A percentile compares a stretch with the other conserved stretches of the same genome.
phyloP scores from a whole-genome alignment of 768 basidiomycete genomes.

The Clathrus columnatus region DNA sequence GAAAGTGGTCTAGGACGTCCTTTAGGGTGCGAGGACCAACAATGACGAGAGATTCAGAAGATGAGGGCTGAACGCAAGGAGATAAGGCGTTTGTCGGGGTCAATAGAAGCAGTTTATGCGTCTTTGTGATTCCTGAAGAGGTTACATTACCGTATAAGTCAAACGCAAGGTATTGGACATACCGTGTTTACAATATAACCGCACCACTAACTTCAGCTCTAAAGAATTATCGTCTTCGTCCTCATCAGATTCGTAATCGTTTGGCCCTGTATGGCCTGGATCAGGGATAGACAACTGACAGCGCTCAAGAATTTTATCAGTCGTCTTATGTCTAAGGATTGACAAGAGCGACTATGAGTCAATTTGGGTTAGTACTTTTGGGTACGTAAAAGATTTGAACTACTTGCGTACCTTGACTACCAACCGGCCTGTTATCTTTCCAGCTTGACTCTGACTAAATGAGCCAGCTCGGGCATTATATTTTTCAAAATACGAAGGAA shows the following conservation, averaged over 20 bases:
- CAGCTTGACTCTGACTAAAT: constrained; percentile 23
- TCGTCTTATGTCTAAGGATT: constrained; percentile 61
- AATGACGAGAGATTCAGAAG: constrained; percentile 53
- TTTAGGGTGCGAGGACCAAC: constrained; percentile 67
- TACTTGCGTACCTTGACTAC: constrained; percentile 47
- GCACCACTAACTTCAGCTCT: constrained; percentile 64
- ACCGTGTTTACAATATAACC: constrained; percentile 82
- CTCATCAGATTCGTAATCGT: constrained; percentile 31
- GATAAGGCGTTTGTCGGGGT: constrained; percentile 50
- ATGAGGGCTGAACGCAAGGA: constrained; percentile 53
- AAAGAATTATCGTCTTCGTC: constrained; percentile 44
- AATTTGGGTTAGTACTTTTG: not conserved
- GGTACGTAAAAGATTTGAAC: not conserved
- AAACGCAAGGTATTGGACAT: constrained; percentile 13
- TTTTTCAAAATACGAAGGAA: constrained; percentile 58
- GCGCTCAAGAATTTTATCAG: constrained; percentile 69
- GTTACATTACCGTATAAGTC: not conserved
- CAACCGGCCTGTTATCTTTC: constrained; percentile 54
- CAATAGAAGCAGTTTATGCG: constrained; percentile 61
- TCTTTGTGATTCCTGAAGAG: constrained; percentile 64
- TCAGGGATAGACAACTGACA: constrained; percentile 69
- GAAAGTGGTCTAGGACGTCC: constrained; percentile 79
- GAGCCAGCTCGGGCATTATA: constrained; percentile 36
- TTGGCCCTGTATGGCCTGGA: constrained; percentile 20
- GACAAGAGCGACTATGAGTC: constrained; percentile 52